Conservation (phyloP, 345 rosid genomes). For the Dovyalis caffra region DNA sequence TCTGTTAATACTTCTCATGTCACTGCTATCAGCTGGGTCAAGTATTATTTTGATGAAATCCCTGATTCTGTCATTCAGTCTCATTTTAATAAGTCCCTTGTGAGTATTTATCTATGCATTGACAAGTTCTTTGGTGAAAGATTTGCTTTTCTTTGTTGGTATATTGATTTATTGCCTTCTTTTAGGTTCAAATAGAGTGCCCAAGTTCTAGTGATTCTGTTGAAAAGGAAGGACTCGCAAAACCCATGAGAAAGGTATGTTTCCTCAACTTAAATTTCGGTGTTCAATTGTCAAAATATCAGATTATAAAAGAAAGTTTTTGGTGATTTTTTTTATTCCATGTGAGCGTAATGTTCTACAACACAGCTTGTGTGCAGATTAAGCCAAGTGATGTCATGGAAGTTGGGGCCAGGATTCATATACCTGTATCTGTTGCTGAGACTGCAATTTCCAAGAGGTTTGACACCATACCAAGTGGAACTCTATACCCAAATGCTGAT, state of each 20-base stretch:
- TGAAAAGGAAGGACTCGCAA: conserved; percentile 32
- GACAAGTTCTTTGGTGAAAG: too few relatives aligned
- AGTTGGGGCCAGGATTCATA: conserved; percentile 55
- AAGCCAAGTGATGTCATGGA: conserved; percentile 67
- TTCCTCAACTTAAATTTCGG: background rate
- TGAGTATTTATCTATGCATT: conserved; percentile 44
- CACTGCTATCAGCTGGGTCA: conserved; percentile 84
- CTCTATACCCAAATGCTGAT: conserved; percentile 84
- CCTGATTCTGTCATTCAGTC: conserved; percentile 54
- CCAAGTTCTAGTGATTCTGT: conserved; percentile 20
- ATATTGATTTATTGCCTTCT: background rate
- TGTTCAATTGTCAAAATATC: too few relatives aligned
- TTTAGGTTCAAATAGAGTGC: conserved; percentile 59
- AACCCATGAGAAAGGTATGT: conserved; percentile 54
- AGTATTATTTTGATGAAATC: conserved; percentile 70
- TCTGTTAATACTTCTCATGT: conserved; percentile 29
- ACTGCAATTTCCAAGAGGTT: conserved; percentile 70
- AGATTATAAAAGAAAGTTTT: background rate
- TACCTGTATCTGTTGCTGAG: conserved; percentile 79
- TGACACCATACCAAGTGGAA: conserved; percentile 86
- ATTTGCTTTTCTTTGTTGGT: background rate
- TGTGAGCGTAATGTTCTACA: conserved; percentile 34
- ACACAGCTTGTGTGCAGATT: conserved; percentile 55
- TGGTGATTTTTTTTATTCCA: background rate
- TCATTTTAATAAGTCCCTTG: conserved; percentile 88